phyloP scores from a whole-genome alignment of 106 monocot genomes.

The Allium cepa region DNA sequence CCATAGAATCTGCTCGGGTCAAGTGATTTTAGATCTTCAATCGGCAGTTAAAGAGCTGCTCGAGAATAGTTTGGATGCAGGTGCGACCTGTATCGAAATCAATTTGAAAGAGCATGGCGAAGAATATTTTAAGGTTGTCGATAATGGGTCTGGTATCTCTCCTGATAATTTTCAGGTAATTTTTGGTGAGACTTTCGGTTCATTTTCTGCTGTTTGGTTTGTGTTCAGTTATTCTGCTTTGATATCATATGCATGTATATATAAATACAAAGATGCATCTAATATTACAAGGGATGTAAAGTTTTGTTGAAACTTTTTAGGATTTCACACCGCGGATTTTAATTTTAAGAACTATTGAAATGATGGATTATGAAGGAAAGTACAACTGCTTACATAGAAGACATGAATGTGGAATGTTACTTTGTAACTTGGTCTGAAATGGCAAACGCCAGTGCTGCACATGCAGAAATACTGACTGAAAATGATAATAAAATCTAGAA shows the following conservation, averaged over 20 bases:
- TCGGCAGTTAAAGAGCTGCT: slow-evolving; percentile 96
- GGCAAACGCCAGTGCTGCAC: no score
- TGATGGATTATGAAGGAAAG: no score
- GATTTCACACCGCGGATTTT: no score
- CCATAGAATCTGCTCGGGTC: slow-evolving; percentile 93
- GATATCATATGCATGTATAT: neutral
- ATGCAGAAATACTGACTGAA: no score
- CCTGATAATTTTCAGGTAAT: slow-evolving; percentile 84
- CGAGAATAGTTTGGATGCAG: slow-evolving; percentile 96
- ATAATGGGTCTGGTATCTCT: slow-evolving; percentile 94
- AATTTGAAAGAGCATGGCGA: slow-evolving; percentile 72
- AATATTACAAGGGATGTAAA: no score
- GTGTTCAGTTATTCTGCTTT: neutral
- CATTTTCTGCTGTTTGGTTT: neutral
- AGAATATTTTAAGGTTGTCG: slow-evolving; percentile 79
- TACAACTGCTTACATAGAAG: no score
- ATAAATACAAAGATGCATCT: no score
- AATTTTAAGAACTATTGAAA: no score
- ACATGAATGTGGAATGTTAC: no score
- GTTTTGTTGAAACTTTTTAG: no score
- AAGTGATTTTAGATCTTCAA: slow-evolving; percentile 90
- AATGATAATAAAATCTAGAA: no score
- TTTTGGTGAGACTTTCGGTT: neutral
- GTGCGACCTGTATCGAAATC: slow-evolving; percentile 76
- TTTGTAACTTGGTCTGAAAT: no score